Evolutionary conservation across 441 rosid species (phyloP).

Genomic region (Bruguiera hainesii): DNA sequence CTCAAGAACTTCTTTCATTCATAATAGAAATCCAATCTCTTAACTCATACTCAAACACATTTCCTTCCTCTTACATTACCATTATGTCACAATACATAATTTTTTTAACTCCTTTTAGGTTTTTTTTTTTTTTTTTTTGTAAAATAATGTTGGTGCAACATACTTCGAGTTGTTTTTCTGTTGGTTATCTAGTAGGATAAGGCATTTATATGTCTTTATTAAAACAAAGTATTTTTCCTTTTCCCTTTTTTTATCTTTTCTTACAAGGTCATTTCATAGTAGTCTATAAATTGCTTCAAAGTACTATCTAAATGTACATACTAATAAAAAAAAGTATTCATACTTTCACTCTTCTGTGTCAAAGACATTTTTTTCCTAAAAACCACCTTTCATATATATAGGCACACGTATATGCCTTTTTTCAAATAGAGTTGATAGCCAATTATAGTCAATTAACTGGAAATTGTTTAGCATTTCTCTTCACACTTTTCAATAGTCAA

Average conservation of each 20-base stretch:
- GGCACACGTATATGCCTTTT: background rate
- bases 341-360: background rate
- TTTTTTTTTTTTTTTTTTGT: too few relatives aligned
- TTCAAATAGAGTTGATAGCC: background rate
- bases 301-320: conserved; percentile 4
- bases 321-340: conserved; percentile 8
- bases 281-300: conserved; percentile 16
- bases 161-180: too few relatives aligned
- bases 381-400: background rate
- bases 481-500: background rate
- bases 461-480: background rate
- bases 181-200: too few relatives aligned
- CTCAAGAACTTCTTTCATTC: too few relatives aligned
- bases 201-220: too few relatives aligned
- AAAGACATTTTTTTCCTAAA: conserved; percentile 4
- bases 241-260: conserved; percentile 12
- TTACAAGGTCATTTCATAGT: conserved; percentile 6
- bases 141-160: too few relatives aligned
- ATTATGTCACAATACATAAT: too few relatives aligned
- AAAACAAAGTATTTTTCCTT: background rate
- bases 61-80: too few relatives aligned
- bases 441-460: background rate
- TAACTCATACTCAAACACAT: too few relatives aligned
- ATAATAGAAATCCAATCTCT: too few relatives aligned
- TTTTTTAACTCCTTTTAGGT: too few relatives aligned